Evolutionary conservation across 257 asterid species (phyloP).

Genomic region (Nyctanthes arbortristis): DNA sequence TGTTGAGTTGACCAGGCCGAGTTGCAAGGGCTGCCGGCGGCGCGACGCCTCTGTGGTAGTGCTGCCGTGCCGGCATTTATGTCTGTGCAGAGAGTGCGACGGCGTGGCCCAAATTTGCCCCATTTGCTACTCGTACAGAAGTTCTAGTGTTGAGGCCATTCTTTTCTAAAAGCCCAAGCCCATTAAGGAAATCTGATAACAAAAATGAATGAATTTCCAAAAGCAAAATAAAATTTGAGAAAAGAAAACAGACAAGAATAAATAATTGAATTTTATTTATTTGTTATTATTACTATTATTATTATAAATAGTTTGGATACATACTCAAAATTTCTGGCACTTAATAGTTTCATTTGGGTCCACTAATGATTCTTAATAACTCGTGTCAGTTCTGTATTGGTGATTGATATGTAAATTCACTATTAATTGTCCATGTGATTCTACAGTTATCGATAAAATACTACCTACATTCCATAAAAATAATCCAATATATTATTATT

Average conservation of each 20-base stretch:
- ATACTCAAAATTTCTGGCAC: no score
- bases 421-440: no score
- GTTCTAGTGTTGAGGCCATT: constrained; percentile 43
- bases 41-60: constrained; percentile 44
- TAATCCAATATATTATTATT: no score
- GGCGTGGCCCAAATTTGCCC: constrained; percentile 45
- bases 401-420: no score
- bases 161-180: constrained; percentile 29
- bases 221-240: neutral
- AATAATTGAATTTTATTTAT: neutral
- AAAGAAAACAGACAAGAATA: neutral
- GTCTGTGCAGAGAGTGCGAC: constrained; percentile 41
- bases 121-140: constrained; percentile 35
- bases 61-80: constrained; percentile 53
- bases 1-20: constrained; percentile 30
- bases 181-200: neutral
- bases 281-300: no score
- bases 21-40: constrained; percentile 41
- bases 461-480: no score
- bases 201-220: neutral
- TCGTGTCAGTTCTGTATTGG: no score
- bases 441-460: no score
- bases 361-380: no score
- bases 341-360: no score
- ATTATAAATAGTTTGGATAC: no score